Evolutionary conservation across 306 rosid species (phyloP), one percentile per base, ranked within the genome.

Genomic region (Rosa persica): DNA sequence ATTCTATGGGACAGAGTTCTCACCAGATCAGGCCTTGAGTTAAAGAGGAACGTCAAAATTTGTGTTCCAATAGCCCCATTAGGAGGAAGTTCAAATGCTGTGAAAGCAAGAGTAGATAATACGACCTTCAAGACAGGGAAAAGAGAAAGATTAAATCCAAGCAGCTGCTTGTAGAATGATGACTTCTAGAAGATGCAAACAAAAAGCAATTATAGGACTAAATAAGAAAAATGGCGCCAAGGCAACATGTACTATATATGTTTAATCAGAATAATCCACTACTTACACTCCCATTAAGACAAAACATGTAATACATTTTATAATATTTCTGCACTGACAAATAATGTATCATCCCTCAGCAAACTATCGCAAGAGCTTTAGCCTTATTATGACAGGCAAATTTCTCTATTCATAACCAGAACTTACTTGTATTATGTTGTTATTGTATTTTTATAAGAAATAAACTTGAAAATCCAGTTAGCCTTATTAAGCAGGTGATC

Each of bases 41-140:
- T 93, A 85, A 95, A 95, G 81, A 95, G 96, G 79, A 89, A 95
- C 81, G 89, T 84, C 93, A 95, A 83, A 43, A 95, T 85, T 83
- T 78, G 82, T 83, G 99, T 95, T 80, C 99, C 99, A 80, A 95
- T 77, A 60, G 99, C 99, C 67, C 93, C 97, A 83, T 95, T 95
- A 58, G 98, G 96, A 75, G 99, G 99, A 84, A 95, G 99, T 81
- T 95, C 99, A 83, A 95, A 95, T 71, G 99, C 96, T 65, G 98
- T 95, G 87, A 95, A 95, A 85, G 98, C 98, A 46, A 95, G 84
- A 76, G 99, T 95, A 79, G 93, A 95, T 77, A 95, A 81, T 77
- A 89, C 76, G 67, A 93, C 99, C 99, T 95, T 89, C 92, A 89
- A 87, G 80, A 64, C 76, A 62, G 54, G 43, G 69, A 76, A 64